phyloP scores from a whole-genome alignment of 2,329 filamentous ascomycete species.

The Lomentospora prolificans region DNA sequence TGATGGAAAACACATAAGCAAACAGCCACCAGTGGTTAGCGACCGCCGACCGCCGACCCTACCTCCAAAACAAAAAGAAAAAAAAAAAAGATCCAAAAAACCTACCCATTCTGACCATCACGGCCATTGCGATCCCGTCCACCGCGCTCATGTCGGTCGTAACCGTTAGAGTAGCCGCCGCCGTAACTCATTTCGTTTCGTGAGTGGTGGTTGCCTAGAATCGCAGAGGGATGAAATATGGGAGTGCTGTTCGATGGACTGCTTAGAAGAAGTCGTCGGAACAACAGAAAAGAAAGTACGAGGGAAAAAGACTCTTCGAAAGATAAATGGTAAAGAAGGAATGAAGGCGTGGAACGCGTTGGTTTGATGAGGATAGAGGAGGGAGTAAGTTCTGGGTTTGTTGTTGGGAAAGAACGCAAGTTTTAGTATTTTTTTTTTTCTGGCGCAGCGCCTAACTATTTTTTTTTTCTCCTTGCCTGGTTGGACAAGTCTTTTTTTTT shows the following conservation, averaged over 20 bases:
- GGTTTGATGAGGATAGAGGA: not conserved
- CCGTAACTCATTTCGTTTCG: slow-evolving; percentile 15
- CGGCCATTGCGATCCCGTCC: slow-evolving; percentile 39
- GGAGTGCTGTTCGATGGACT: slow-evolving; percentile 1
- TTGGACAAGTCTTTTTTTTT: slow-evolving; percentile 15
- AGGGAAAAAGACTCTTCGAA: not conserved
- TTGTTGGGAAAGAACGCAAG: not conserved
- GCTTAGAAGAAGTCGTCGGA: slow-evolving; percentile 3
- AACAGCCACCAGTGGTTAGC: no score
- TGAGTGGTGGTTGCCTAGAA: not conserved
- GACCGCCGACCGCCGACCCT: no score
- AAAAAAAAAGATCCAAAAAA: slow-evolving; percentile 14
- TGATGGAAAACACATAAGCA: no score
- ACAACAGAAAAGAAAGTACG: slow-evolving; percentile 3
- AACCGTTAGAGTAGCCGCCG: slow-evolving; percentile 23
- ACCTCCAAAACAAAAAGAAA: no score
- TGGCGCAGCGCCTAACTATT: slow-evolving; percentile 1
- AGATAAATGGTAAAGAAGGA: not conserved
- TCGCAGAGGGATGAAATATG: not conserved
- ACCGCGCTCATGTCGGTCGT: slow-evolving; percentile 24
- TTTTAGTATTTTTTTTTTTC: not conserved
- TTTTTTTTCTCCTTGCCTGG: not conserved
- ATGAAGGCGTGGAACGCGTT: not conserved
- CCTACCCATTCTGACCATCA: slow-evolving; percentile 26
- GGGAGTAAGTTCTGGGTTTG: not conserved